These are phyloP conservation scores for Sonneratia alba DNA, from an alignment of 345 rosid species.

Conservation along the genomic window DNA sequence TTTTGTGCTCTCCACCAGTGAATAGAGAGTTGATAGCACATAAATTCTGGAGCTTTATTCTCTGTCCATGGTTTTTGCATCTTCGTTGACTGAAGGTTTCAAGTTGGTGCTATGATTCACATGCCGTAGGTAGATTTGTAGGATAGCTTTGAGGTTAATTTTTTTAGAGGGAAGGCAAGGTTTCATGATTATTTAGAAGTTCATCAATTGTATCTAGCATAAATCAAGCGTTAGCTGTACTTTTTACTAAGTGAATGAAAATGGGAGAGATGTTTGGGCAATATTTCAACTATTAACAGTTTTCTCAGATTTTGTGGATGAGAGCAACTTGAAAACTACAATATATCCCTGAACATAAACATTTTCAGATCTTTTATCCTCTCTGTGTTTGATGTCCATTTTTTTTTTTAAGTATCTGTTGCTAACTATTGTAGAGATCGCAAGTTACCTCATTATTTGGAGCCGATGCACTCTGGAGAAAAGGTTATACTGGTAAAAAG, in stretches of 20 bases:
- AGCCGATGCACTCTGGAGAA: slow-evolving; percentile 78
- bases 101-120: not conserved
- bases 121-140: not conserved
- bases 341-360: too few species aligned
- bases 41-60: not conserved
- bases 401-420: not conserved
- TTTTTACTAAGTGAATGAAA: not conserved
- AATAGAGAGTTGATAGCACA: not conserved
- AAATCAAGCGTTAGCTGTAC: not conserved
- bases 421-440: slow-evolving; percentile 40
- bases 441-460: slow-evolving; percentile 95
- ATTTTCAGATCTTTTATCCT: too few species aligned
- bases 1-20: not conserved
- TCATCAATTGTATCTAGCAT: not conserved
- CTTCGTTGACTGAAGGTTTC: not conserved
- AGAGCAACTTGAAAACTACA: too few species aligned
- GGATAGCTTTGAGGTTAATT: not conserved
- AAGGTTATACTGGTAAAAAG: slow-evolving; percentile 85
- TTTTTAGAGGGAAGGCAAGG: not conserved
- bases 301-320: not conserved
- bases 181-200: not conserved
- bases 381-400: not conserved
- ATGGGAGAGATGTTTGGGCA: not conserved
- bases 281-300: not conserved
- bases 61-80: not conserved